Percentiles rank a stretch among this genome's conserved stretches.
phyloP scores from a whole-genome alignment of 208 protist species.

The Crithidia fasciculata region DNA sequence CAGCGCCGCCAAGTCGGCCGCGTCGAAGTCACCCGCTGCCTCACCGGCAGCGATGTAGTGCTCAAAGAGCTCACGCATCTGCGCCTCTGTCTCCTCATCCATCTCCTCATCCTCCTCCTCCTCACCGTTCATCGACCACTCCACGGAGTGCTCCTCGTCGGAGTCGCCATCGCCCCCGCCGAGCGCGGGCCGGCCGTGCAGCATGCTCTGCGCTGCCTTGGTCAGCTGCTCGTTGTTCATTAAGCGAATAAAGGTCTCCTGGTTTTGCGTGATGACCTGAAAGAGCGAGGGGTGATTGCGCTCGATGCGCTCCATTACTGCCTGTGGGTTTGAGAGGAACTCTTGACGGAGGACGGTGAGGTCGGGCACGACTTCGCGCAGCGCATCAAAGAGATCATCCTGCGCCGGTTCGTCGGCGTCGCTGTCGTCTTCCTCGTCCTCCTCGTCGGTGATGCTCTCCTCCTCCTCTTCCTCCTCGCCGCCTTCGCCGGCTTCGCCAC shows the following conservation, averaged over 20 bases:
- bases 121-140: constrained; percentile 32
- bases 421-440: constrained; percentile 29
- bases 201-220: constrained; percentile 37
- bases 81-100: constrained; percentile 41
- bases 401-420: constrained; percentile 36
- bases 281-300: constrained; percentile 73
- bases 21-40: constrained; percentile 21
- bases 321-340: constrained; percentile 75
- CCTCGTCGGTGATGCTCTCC: constrained; percentile 17
- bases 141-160: constrained; percentile 22
- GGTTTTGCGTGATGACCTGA: constrained; percentile 78
- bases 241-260: constrained; percentile 76
- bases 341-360: constrained; percentile 77
- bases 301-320: constrained; percentile 76
- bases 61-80: constrained; percentile 24
- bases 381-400: constrained; percentile 55
- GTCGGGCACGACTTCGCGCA: constrained; percentile 68
- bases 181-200: constrained; percentile 28
- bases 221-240: constrained; percentile 81
- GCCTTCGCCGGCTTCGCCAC: not conserved
- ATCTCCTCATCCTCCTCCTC: constrained; percentile 24
- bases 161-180: constrained; percentile 18
- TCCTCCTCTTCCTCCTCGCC: constrained; percentile 23
- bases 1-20: constrained; percentile 23
- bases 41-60: constrained; percentile 18